Conservation (phyloP, 116 monocot genomes). For the Cymodocea nodosa region DNA sequence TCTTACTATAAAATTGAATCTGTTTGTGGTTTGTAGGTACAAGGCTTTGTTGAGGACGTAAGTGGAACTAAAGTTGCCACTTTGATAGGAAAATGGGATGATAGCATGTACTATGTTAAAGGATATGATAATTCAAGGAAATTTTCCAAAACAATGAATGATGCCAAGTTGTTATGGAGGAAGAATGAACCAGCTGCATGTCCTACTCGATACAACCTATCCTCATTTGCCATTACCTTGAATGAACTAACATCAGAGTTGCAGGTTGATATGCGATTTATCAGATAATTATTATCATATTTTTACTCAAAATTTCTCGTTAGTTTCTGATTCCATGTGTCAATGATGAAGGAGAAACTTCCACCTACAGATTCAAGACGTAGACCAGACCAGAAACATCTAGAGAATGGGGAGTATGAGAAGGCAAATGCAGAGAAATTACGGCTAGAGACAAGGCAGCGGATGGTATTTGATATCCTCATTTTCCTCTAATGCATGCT, state of each 20-base stretch:
- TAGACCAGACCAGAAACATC: slow-evolving; percentile 27
- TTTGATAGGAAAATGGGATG: slow-evolving; percentile 83
- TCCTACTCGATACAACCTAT: slow-evolving; percentile 76
- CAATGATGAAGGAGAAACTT: slow-evolving; percentile 32
- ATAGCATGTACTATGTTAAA: slow-evolving; percentile 42
- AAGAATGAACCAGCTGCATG: slow-evolving; percentile 42
- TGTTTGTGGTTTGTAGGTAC: slow-evolving; percentile 35
- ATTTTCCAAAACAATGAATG: slow-evolving; percentile 6
- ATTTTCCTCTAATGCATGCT: no score
- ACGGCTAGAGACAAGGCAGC: slow-evolving; percentile 26
- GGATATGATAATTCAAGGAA: slow-evolving; percentile 34
- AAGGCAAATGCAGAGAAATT: slow-evolving; percentile 33
- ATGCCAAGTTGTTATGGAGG: slow-evolving; percentile 61
- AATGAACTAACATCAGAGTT: slow-evolving; percentile 68
- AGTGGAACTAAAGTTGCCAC: slow-evolving; percentile 47
- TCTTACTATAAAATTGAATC: neutral
- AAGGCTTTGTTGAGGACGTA: slow-evolving; percentile 73
- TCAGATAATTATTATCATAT: neutral
- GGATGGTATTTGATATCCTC: slow-evolving; percentile 10
- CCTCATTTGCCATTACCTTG: slow-evolving; percentile 79
- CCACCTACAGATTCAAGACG: slow-evolving; percentile 33
- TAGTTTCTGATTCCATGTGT: slow-evolving; percentile 12
- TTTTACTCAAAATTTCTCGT: neutral
- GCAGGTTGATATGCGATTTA: slow-evolving; percentile 36
- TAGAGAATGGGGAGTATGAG: slow-evolving; percentile 33